phyloP scores from a whole-genome alignment of 2,329 filamentous ascomycete genomes.

The Nigrospora sphaerica region DNA sequence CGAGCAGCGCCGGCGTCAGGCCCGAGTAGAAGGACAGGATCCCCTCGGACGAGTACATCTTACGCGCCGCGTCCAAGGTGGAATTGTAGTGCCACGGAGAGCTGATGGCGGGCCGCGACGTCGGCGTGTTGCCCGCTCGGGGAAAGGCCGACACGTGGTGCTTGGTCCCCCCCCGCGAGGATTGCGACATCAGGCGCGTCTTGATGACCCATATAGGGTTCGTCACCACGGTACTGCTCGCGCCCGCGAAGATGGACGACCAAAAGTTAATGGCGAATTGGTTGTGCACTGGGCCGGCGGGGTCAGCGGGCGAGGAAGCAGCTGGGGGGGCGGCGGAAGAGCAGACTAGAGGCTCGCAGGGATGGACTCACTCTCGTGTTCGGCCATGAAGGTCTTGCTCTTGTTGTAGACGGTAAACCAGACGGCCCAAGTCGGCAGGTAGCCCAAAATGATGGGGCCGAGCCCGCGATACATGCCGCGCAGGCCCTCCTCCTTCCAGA shows the following conservation, averaged over 20 bases:
- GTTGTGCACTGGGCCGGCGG: conserved; percentile 43
- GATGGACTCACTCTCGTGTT: neutral
- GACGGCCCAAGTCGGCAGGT: conserved; percentile 95
- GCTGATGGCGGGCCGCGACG: conserved; percentile 46
- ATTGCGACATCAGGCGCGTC: conserved; percentile 94
- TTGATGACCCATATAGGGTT: conserved; percentile 99
- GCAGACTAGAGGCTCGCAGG: conserved; percentile 6
- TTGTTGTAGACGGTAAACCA: conserved; percentile 96
- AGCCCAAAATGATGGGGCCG: conserved; percentile 90
- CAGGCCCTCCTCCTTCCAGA: conserved; percentile 83
- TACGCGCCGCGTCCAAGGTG: conserved; percentile 84
- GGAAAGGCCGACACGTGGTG: conserved; percentile 38
- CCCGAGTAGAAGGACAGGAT: conserved; percentile 91
- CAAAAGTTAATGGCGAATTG: conserved; percentile 74
- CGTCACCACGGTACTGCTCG: conserved; percentile 86
- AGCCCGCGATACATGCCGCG: conserved; percentile 88
- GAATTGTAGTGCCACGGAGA: conserved; percentile 87
- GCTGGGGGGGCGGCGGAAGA: neutral
- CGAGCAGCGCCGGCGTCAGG: conserved; percentile 82
- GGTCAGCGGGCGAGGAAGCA: neutral
- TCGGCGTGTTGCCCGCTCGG: conserved; percentile 45
- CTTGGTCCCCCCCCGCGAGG: conserved; percentile 35
- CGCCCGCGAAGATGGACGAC: conserved; percentile 85
- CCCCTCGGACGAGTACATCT: conserved; percentile 93
- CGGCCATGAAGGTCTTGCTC: conserved; percentile 61